Evolutionary conservation across 805 yeast genomes (phyloP).

Genomic region (Ogataea siamensis): DNA sequence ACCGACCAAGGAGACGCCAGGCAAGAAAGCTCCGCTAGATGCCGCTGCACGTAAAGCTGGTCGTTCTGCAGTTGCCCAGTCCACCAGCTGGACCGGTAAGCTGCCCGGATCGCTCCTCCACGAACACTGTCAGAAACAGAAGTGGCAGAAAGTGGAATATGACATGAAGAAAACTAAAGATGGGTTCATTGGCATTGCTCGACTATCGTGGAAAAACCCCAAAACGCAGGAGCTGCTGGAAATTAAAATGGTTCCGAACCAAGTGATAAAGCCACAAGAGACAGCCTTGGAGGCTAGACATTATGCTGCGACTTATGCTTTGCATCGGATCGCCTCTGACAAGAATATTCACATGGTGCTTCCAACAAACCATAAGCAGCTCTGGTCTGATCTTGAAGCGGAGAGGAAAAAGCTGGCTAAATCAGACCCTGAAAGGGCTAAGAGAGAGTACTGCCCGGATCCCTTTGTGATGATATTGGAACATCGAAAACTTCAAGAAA

Average conservation of each 20-base stretch:
- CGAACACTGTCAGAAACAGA: conserved; percentile 82
- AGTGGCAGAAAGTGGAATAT: conserved; percentile 85
- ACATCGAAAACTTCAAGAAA: conserved; percentile 44
- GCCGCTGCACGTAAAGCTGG: conserved; percentile 10
- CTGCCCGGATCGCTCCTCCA: conserved; percentile 82
- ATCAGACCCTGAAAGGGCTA: conserved; percentile 46
- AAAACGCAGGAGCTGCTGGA: conserved; percentile 68
- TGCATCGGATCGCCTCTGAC: conserved; percentile 74
- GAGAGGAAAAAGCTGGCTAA: conserved; percentile 51
- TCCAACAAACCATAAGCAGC: conserved; percentile 74
- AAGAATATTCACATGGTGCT: conserved; percentile 85
- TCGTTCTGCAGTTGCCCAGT: conserved; percentile 52
- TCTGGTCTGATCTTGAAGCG: conserved; percentile 74
- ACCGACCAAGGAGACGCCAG: neutral
- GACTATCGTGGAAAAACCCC: conserved; percentile 72
- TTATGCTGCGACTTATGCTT: conserved; percentile 82
- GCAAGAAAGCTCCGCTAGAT: conserved; percentile 7
- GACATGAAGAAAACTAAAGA: conserved; percentile 51
- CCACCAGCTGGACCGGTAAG: conserved; percentile 92
- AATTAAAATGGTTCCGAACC: conserved; percentile 53
- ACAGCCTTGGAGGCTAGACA: conserved; percentile 90
- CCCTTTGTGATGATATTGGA: conserved; percentile 76
- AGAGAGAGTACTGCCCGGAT: conserved; percentile 57
- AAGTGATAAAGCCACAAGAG: conserved; percentile 58
- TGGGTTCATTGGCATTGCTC: conserved; percentile 67